A percentile compares a stretch with the other conserved stretches of the same genome.
Conservation (phyloP, 1,284 basidiomycete genomes). For the Boletus mariae region DNA sequence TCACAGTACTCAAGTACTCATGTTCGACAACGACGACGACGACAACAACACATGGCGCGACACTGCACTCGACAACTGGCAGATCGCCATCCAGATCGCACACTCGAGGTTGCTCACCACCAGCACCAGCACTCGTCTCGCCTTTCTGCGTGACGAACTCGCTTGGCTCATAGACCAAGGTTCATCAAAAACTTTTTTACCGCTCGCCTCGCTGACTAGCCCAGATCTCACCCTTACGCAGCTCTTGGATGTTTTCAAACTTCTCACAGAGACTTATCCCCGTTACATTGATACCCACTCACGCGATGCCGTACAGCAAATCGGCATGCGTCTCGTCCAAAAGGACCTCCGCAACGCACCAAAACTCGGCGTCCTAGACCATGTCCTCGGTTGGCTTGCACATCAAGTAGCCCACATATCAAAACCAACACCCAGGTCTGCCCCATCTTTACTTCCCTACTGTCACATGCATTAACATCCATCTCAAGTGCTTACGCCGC, state of each 20-base stretch:
- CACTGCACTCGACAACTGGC: constrained; percentile 52
- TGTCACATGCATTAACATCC: constrained; percentile 8
- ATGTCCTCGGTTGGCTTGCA: constrained; percentile 69
- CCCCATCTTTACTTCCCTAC: background rate
- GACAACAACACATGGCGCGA: constrained; percentile 37
- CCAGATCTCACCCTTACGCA: constrained; percentile 65
- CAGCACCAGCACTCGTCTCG: constrained; percentile 52
- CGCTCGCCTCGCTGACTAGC: constrained; percentile 1
- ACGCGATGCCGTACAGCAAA: constrained; percentile 62
- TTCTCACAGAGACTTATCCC: constrained; percentile 72
- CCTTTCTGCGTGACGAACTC: constrained; percentile 62
- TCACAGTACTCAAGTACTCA: background rate
- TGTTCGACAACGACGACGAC: constrained; percentile 9
- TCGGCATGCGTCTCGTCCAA: constrained; percentile 59
- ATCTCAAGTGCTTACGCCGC: constrained; percentile 54
- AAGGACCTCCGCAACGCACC: constrained; percentile 42
- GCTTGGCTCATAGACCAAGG: constrained; percentile 58
- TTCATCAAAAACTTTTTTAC: constrained; percentile 18
- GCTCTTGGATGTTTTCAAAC: constrained; percentile 66
- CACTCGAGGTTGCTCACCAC: constrained; percentile 46
- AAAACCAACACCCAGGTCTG: constrained; percentile 51
- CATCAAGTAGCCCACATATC: constrained; percentile 57
- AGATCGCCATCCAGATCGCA: constrained; percentile 49
- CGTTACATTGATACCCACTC: constrained; percentile 74
- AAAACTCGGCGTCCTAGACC: constrained; percentile 58